Evolutionary conservation across 1,284 basidiomycete genomes (phyloP), one percentile per base, ranked within the genome.

Genomic region (Microbotryum scabiosae): DNA sequence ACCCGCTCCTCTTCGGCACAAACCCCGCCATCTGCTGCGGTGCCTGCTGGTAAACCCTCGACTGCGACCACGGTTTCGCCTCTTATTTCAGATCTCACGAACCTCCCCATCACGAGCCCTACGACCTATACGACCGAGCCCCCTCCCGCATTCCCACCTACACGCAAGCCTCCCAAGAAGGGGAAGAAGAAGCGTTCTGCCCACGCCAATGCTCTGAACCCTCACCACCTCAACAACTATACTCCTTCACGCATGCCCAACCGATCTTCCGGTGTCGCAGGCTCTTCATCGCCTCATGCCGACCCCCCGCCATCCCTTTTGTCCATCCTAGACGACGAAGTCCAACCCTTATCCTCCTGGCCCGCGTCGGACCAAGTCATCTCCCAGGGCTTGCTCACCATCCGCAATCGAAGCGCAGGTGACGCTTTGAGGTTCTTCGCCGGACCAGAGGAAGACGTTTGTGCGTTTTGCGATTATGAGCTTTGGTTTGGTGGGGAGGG

Each of bases 381-480:
- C 54, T 61, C 59, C 30, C 30, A 30, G 30, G 30, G 8, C 30
- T 30, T 30, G 8, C 30, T 30, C 30, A 30, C 30, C 30, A 30
- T 30, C 30, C 30, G 30, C 30, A 30, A 30, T 30, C 30, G 30
- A 30, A 30, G 30, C 8, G 30, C 51, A 4, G 44, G 43, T 4
- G 44, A 47, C 14, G 20, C 46, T 16, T 41, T 36, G n/a, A 41
- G 36, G 20, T 69, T 66, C 62, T 69, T 69, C 51, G 66, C 63
- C 28, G 59, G 60, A 10, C 62, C 63, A 4, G 71, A 72, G 55
- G 71, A 72, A 55, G 75, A 72, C 72, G 63, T 75, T 41, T 76
- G 75, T 62, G 26, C 72, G 7, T 75, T 75, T 58, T 76, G 75
- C 70, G 75, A 76, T 49, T 75, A 75, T 63, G 70, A 74, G 60